Evolutionary conservation across 2,329 filamentous ascomycete species (phyloP).

Genomic region (Epichloe aotearoae): DNA sequence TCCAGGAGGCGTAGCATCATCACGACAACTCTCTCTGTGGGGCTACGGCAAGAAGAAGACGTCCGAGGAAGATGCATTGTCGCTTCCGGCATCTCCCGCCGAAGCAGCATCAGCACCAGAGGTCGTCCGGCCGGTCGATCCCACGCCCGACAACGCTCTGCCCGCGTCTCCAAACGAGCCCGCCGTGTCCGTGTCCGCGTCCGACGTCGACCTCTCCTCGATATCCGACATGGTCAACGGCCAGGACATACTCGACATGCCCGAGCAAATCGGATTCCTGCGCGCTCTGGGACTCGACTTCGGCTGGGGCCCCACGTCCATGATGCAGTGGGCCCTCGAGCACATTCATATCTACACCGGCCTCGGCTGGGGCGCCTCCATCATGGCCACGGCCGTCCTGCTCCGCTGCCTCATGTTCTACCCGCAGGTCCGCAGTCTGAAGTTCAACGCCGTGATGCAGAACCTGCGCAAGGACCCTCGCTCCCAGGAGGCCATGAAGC

Average conservation of each 20-base stretch:
- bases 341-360: constrained; percentile 65
- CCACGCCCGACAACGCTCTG: constrained; percentile 5
- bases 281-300: constrained; percentile 75
- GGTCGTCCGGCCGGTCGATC: constrained; percentile 2
- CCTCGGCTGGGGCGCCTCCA: constrained; percentile 71
- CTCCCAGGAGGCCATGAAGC: constrained; percentile 33
- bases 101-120: constrained; percentile 9
- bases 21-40: constrained; percentile 23
- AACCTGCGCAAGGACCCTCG: constrained; percentile 41
- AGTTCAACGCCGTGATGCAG: constrained; percentile 41
- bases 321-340: constrained; percentile 68
- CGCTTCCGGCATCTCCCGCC: constrained; percentile 6
- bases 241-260: constrained; percentile 42
- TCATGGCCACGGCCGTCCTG: constrained; percentile 50
- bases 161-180: constrained; percentile 11
- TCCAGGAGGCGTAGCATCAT: constrained; percentile 18
- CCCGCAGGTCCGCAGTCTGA: constrained; percentile 31
- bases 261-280: constrained; percentile 71
- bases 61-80: neutral
- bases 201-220: constrained; percentile 21
- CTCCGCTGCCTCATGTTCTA: constrained; percentile 55
- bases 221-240: constrained; percentile 24
- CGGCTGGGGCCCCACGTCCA: constrained; percentile 63
- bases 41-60: constrained; percentile 19
- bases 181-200: constrained; percentile 12